These are phyloP conservation scores for Pleurotus salmoneostramineus DNA, from an alignment of 768 basidiomycete genomes.

Conservation along the genomic window DNA sequence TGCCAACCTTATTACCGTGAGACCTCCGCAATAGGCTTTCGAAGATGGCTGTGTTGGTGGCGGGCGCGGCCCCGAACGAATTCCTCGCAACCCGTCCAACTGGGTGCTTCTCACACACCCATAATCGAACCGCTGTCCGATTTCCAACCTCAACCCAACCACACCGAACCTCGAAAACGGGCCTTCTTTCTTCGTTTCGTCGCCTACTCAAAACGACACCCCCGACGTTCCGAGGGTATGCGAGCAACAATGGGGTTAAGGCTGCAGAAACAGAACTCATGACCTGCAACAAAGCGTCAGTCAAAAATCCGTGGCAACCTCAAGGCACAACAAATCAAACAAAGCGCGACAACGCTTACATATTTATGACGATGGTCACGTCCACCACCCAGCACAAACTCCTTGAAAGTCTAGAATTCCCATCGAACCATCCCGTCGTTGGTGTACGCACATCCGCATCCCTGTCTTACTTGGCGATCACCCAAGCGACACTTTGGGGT, in stretches of 20 bases:
- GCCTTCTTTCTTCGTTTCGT: too few relatives aligned
- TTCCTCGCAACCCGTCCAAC: background rate
- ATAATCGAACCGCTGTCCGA: too few relatives aligned
- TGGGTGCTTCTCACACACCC: background rate
- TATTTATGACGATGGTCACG: too few relatives aligned
- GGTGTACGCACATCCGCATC: background rate
- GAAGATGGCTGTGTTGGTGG: conserved; percentile 2
- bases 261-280: background rate
- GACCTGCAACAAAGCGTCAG: background rate
- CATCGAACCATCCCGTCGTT: too few relatives aligned
- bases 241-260: background rate
- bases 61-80: conserved; percentile 1
- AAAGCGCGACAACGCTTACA: too few relatives aligned
- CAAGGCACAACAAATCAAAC: background rate
- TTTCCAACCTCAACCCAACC: too few relatives aligned
- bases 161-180: too few relatives aligned
- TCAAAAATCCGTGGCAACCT: background rate
- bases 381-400: too few relatives aligned
- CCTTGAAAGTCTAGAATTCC: too few relatives aligned
- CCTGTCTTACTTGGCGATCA: background rate
- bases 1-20: conserved; percentile 6
- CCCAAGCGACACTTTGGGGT: background rate
- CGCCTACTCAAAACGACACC: too few relatives aligned
- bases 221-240: background rate
- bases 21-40: conserved; percentile 7